phyloP scores from a whole-genome alignment of 164 flowering plant genomes.

The Stephania cephalantha region DNA sequence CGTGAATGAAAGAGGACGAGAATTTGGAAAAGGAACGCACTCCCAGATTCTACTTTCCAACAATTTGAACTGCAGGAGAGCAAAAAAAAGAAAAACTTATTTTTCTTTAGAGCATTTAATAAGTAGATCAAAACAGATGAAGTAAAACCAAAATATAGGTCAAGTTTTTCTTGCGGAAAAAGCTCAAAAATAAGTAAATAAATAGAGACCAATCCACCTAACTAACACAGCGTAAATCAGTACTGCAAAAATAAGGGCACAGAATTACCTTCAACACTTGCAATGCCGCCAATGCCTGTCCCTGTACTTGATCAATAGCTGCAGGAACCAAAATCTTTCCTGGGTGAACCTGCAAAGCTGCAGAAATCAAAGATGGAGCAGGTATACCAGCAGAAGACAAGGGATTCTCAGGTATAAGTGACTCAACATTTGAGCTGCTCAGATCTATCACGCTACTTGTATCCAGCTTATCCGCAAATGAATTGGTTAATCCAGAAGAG shows the following conservation, averaged over 20 bases:
- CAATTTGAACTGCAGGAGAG: background rate
- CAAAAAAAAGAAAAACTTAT: background rate
- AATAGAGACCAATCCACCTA: background rate
- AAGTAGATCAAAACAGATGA: background rate
- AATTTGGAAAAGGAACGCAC: background rate
- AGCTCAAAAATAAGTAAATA: background rate
- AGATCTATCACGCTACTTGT: constrained; percentile 26
- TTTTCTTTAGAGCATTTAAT: background rate
- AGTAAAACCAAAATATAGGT: background rate
- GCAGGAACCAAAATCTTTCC: constrained; percentile 96
- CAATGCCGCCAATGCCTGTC: constrained; percentile 84
- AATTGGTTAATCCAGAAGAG: constrained; percentile 25
- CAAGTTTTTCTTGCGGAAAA: background rate
- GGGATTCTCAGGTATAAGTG: constrained; percentile 29
- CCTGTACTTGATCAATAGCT: constrained; percentile 74
- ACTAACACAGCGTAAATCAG: background rate
- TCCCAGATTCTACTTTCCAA: background rate
- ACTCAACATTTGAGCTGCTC: constrained; percentile 29
- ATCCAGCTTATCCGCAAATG: constrained; percentile 25
- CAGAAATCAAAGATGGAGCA: constrained; percentile 87
- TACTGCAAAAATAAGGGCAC: background rate
- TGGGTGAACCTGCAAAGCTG: constrained; percentile 70
- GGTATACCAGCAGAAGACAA: constrained; percentile 77
- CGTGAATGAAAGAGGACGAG: background rate
- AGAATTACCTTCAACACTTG: constrained; percentile 76